Base-by-base conservation (phyloP, 441 rosid genomes). In the Adansonia grandidieri region DNA sequence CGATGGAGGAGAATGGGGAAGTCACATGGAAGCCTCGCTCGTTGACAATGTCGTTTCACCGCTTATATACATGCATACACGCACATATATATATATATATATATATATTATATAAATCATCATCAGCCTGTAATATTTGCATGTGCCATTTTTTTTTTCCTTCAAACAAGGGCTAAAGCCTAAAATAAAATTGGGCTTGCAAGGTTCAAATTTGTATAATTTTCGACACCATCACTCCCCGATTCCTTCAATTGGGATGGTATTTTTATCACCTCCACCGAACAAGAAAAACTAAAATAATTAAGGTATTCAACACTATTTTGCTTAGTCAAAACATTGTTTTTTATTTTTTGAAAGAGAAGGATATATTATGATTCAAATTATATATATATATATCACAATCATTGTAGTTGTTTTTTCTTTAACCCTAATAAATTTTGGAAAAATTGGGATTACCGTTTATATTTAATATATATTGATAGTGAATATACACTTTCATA, bases 21-120 rank as follows among this genome's bases (percentile, higher is more conserved):
- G 28, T 19, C 54, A 73, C 37, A 17, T 58, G 77, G 65, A 73
- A 42, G 77, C 50, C 32, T 56, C 28, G 54, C n/a, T 9, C 32
- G 77, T 51, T 53, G 74, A 24, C 61, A 51, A 24, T 9, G 17
- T 68, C 5, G 32, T 17, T 9, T 45, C 13, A 6, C 11, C 15
- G 15, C n/a, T 9, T 44, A 4, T 19, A 67, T 67, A 67, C 5
- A 37, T 37, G 5, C 5, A 37, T 37, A 37, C 5, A 37, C 5
- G 5, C 5, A 37, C 8, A 6, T 7, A 44, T 44, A 44, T 44
- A 44, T 44, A 44, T 44, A 17, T 2, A 54, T 54, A 54, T 54
- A 57, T 57, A 7, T 17, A 5, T 0, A 54, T 15, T 54, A 54
- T 54, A 15, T 13, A n/a, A 1, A 54, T 17, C n/a, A 56, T 57